Conservation (phyloP, 73 alveolate species). For the Paramecium caudatum region DNA sequence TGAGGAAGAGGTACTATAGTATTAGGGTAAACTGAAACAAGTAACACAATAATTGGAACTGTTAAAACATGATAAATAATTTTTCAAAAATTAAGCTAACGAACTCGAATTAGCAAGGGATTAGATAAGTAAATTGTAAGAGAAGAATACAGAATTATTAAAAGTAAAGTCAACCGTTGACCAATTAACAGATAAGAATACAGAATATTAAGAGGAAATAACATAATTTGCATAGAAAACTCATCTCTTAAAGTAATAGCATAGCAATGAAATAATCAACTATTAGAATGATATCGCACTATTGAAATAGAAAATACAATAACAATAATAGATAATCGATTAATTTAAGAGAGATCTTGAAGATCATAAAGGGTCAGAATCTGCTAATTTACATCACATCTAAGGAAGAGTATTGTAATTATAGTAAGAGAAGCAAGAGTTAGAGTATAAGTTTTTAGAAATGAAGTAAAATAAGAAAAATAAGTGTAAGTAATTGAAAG, state of each 20-base stretch:
- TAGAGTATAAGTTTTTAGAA: slow-evolving; percentile 1
- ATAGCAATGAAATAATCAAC: neutral
- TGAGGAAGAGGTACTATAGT: neutral
- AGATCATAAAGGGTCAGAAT: neutral
- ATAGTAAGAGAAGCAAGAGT: neutral
- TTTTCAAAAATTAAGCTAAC: neutral
- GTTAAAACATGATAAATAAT: slow-evolving; percentile 1
- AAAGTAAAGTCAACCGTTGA: neutral
- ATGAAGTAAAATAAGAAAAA: slow-evolving; percentile 13
- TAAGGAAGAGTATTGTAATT: neutral
- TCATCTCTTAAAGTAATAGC: neutral
- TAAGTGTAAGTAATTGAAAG: neutral
- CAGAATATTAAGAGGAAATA: neutral
- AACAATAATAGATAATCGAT: neutral
- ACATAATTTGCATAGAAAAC: neutral
- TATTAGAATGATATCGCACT: neutral
- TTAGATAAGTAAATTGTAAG: neutral
- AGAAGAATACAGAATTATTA: neutral
- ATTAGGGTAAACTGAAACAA: neutral
- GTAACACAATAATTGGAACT: neutral
- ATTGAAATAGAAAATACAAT: slow-evolving; percentile 1
- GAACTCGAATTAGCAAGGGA: neutral
- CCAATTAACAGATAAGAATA: neutral
- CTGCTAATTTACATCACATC: neutral
- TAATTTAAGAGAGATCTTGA: slow-evolving; percentile 23